These are phyloP conservation scores for Phytophthora agathidicida DNA, from an alignment of 352 stramenopile species.

Conservation along the genomic window DNA sequence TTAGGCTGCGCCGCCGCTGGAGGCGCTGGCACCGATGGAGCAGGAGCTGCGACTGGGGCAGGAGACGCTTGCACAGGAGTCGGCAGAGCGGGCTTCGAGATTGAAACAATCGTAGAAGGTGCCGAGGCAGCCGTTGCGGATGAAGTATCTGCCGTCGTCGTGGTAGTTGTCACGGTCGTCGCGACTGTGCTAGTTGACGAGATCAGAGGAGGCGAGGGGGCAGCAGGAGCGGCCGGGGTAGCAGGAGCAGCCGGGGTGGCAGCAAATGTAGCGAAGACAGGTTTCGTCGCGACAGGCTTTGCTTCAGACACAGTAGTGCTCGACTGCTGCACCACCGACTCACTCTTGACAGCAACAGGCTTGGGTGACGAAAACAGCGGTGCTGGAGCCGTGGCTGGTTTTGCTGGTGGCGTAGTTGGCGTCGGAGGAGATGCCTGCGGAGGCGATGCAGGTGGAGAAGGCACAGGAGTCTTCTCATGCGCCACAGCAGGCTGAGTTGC, in stretches of 20 bases:
- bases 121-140: constrained; percentile 7
- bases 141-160: constrained; percentile 5
- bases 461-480: constrained; percentile 24
- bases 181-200: constrained; percentile 14
- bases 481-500: constrained; percentile 12
- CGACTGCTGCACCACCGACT: constrained; percentile 11
- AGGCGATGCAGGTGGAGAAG: constrained; percentile 24
- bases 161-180: constrained; percentile 24
- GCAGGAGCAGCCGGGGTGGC: constrained; percentile 10
- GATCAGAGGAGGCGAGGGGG: constrained; percentile 12
- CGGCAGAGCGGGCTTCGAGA: constrained; percentile 20
- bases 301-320: constrained; percentile 16
- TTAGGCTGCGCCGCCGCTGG: constrained; percentile 11
- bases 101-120: constrained; percentile 12
- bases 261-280: constrained; percentile 4
- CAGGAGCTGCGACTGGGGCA: constrained; percentile 2
- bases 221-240: constrained; percentile 9
- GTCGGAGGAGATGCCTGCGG: constrained; percentile 20
- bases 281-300: constrained; percentile 17
- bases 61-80: constrained; percentile 17
- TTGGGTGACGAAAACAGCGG: constrained; percentile 32
- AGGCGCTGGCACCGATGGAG: constrained; percentile 13
- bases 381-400: constrained; percentile 13
- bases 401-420: constrained; percentile 14
- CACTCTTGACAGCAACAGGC: constrained; percentile 14